Base-by-base conservation (phyloP, 192 early-diverging fungal genomes). In the Rhizoclosmatium sp. region DNA sequence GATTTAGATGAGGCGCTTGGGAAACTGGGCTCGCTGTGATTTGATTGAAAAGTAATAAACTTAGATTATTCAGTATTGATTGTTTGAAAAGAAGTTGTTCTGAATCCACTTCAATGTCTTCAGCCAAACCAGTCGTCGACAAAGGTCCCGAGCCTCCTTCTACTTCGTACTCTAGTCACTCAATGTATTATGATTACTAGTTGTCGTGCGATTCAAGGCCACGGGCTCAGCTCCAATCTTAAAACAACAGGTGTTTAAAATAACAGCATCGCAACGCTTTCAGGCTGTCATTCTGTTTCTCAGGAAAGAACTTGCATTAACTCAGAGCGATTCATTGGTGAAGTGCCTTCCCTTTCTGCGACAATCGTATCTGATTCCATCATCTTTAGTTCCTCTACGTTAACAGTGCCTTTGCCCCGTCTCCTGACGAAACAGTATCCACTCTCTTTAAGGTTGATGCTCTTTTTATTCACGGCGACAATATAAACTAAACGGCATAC, bases 371-470 rank as follows among this genome's bases (percentile, higher is more conserved):
- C 40, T 10, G 12, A 47, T n/a, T 65, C 16, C 41, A 31, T 31
- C 31, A 31, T 0, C 42, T 64, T 2, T 47, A 95, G 94, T 95
- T 97, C 79, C 84, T 98, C 23, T 98, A 98, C 82, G 89, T 98
- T 14, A 96, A 95, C 80, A 94, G 92, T 78, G 93, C 95, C n/a
- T 98, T 98, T 82, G 92, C 95, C 12, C 96, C 96, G 9, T 90
- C 96, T 44, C 96, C 96, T 16, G 96, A 98, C 79, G 96, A 96
- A 84, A 89, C 90, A 42, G 91, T 98, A 3, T 84, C 87, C 4
- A 96, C 94, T 79, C 76, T 98, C 65, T 88, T 88, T 78, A 93
- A 93, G 87, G 93, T 95, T 0, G 31, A 31, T 31, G 31, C 31
- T 31, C 31, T 31, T 31, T 31, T 31, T 31, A 31, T 31, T 31